Conservation (phyloP, 2,329 filamentous ascomycete species). For the Fusarium avenaceum region DNA sequence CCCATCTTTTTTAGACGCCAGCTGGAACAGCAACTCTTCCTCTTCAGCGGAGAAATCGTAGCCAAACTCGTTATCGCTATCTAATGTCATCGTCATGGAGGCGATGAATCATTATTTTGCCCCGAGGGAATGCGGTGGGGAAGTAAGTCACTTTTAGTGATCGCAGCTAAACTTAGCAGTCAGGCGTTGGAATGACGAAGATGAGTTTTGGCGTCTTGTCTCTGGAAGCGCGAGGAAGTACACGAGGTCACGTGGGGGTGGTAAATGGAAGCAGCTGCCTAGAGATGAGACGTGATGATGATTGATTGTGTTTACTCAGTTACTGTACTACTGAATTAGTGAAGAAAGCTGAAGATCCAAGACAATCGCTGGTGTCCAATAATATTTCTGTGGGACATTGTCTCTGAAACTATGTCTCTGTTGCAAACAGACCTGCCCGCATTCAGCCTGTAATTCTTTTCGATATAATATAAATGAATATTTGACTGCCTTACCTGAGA, state of each 20-base stretch:
- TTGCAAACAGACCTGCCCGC: slow-evolving; percentile 24
- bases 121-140: slow-evolving; percentile 8
- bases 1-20: slow-evolving; percentile 47
- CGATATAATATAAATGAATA: neutral
- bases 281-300: neutral
- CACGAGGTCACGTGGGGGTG: slow-evolving; percentile 47
- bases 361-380: neutral
- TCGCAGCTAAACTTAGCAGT: slow-evolving; percentile 18
- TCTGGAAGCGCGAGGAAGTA: slow-evolving; percentile 31
- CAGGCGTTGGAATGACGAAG: slow-evolving; percentile 14
- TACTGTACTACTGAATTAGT: neutral
- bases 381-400: neutral
- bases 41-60: slow-evolving; percentile 64
- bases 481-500: neutral
- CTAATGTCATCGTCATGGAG: slow-evolving; percentile 40
- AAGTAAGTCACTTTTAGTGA: slow-evolving; percentile 5
- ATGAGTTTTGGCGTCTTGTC: slow-evolving; percentile 1
- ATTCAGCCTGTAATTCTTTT: slow-evolving; percentile 1
- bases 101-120: slow-evolving; percentile 44
- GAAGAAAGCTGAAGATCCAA: neutral
- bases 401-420: slow-evolving; percentile 10
- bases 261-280: slow-evolving; percentile 10
- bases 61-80: slow-evolving; percentile 61
- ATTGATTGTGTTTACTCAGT: neutral
- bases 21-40: slow-evolving; percentile 57